A percentile compares a stretch with the other conserved stretches of the same genome.
These are phyloP conservation scores for Knufia fluminis DNA, from an alignment of 2,329 filamentous ascomycete species.

Conservation along the genomic window DNA sequence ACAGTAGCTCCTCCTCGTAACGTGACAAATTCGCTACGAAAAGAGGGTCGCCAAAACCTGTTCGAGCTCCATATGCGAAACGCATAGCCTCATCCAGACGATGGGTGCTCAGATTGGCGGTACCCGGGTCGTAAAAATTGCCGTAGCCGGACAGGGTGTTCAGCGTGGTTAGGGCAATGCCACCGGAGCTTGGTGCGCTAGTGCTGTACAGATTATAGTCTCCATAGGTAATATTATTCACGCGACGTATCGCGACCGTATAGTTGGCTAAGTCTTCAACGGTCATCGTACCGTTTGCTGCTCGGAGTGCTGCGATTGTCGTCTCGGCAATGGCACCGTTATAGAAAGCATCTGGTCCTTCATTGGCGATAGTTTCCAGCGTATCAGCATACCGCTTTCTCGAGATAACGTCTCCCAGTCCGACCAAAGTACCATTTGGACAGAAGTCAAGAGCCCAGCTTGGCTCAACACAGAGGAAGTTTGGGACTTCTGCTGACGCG, in stretches of 20 bases:
- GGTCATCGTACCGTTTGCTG: slow-evolving; percentile 74
- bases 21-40: slow-evolving; percentile 56
- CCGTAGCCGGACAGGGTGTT: slow-evolving; percentile 76
- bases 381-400: slow-evolving; percentile 72
- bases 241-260: slow-evolving; percentile 53
- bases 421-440: slow-evolving; percentile 63
- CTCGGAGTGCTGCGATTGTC: slow-evolving; percentile 60
- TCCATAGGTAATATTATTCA: slow-evolving; percentile 59
- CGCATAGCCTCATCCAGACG: slow-evolving; percentile 79
- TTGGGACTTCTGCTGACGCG: slow-evolving; percentile 32
- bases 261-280: slow-evolving; percentile 69
- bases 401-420: slow-evolving; percentile 68
- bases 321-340: slow-evolving; percentile 61
- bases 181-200: slow-evolving; percentile 68
- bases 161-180: slow-evolving; percentile 63
- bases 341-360: slow-evolving; percentile 69
- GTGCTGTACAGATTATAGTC: slow-evolving; percentile 54
- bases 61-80: slow-evolving; percentile 73
- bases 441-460: slow-evolving; percentile 85
- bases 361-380: slow-evolving; percentile 63
- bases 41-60: slow-evolving; percentile 71
- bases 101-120: slow-evolving; percentile 63
- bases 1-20: slow-evolving; percentile 62
- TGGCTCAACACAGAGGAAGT: slow-evolving; percentile 66
- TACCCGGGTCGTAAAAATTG: slow-evolving; percentile 48